These are phyloP conservation scores for Chlorella sp. DNA, from an alignment of 139 green algal genomes.

Conservation along the genomic window DNA sequence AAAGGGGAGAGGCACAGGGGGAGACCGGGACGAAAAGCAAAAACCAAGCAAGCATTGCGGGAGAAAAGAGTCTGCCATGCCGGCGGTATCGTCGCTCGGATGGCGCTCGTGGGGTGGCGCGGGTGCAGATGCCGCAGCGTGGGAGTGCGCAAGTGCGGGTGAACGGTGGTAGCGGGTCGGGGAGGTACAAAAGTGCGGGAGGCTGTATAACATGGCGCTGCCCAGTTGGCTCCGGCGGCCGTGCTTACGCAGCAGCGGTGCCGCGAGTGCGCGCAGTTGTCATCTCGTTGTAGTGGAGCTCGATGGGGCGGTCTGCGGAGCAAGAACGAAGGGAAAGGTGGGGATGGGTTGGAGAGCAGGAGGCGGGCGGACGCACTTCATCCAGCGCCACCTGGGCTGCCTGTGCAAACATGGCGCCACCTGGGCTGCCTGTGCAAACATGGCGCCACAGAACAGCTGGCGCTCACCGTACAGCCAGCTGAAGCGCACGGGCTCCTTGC, in stretches of 20 bases:
- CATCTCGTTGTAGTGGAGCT: not conserved
- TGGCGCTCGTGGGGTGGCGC: too few species aligned
- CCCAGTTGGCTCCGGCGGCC: too few species aligned
- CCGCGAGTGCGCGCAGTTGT: not conserved
- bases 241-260: not conserved
- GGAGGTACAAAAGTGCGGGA: too few species aligned
- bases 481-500: constrained; percentile 25
- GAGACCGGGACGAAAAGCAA: not conserved
- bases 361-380: not conserved
- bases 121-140: too few species aligned
- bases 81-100: too few species aligned
- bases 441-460: not conserved
- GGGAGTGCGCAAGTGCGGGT: too few species aligned
- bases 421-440: too few species aligned
- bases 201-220: too few species aligned
- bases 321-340: not conserved
- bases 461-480: constrained; percentile 34
- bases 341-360: not conserved
- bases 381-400: not conserved
- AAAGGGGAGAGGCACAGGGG: too few species aligned
- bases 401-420: not conserved
- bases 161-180: too few species aligned
- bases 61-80: too few species aligned
- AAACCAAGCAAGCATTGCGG: not conserved
- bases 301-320: too few species aligned